Percentiles rank a stretch among this genome's conserved stretches.
Evolutionary conservation across 2,329 filamentous ascomycete species (phyloP).

Genomic region (Cadophora sp.): DNA sequence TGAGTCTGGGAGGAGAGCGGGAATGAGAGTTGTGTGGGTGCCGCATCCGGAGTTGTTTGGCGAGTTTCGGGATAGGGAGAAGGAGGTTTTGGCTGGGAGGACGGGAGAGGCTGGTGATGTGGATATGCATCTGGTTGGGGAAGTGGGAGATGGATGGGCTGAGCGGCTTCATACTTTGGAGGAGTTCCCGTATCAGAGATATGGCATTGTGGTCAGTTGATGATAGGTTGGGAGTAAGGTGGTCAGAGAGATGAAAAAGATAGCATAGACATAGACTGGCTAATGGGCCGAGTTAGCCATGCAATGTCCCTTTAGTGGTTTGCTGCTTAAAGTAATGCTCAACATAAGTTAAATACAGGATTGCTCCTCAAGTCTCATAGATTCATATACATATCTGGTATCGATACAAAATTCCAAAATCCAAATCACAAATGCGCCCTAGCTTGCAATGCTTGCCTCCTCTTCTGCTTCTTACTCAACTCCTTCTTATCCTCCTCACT

Average conservation of each 20-base stretch:
- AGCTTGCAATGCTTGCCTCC: constrained; percentile 55
- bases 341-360: constrained; percentile 1
- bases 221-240: neutral
- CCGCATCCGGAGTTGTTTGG: constrained; percentile 81
- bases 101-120: constrained; percentile 52
- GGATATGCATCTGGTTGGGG: constrained; percentile 66
- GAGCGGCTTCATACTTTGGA: constrained; percentile 59
- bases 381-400: constrained; percentile 29
- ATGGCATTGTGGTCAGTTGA: constrained; percentile 55
- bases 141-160: constrained; percentile 66
- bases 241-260: neutral
- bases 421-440: constrained; percentile 56
- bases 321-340: too few relatives aligned
- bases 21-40: constrained; percentile 94
- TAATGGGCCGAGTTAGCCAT: neutral
- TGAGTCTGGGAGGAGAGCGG: constrained; percentile 86
- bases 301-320: too few relatives aligned
- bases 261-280: neutral
- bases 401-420: constrained; percentile 24
- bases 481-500: constrained; percentile 58
- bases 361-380: constrained; percentile 15
- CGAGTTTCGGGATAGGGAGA: constrained; percentile 79
- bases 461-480: constrained; percentile 55
- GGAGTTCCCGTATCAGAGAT: constrained; percentile 64
- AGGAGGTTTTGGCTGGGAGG: constrained; percentile 81